Conservation (phyloP, 1,284 basidiomycete species). For the Golubevia sp. region DNA sequence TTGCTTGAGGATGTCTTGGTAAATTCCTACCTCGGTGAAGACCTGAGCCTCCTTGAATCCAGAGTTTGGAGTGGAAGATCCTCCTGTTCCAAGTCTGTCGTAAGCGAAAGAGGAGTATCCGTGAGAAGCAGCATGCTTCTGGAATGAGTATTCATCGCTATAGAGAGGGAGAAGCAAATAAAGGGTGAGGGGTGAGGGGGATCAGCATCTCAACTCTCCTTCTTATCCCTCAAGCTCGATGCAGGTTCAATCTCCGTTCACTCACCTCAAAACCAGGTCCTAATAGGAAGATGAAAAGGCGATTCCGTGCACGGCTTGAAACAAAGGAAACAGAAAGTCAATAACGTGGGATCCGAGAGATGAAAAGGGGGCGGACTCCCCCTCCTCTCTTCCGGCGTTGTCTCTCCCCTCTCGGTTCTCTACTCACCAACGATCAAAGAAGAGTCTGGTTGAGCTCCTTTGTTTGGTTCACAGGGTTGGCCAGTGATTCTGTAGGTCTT, state of each 20-base stretch:
- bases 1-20: conserved; percentile 14
- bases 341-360: too few relatives aligned
- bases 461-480: conserved; percentile 22
- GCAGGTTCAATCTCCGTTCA: too few relatives aligned
- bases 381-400: too few relatives aligned
- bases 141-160: conserved; percentile 19
- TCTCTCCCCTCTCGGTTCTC: too few relatives aligned
- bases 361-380: too few relatives aligned
- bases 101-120: conserved; percentile 28
- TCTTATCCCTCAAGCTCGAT: too few relatives aligned
- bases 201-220: too few relatives aligned
- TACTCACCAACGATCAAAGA: conserved; percentile 22
- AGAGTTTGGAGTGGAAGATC: conserved; percentile 13
- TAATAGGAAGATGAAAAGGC: conserved; percentile 32
- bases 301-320: conserved; percentile 34
- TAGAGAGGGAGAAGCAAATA: neutral
- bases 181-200: too few relatives aligned
- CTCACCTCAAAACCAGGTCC: conserved; percentile 12
- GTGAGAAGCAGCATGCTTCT: conserved; percentile 28
- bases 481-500: conserved; percentile 20
- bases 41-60: conserved; percentile 26
- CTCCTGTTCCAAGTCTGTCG: conserved; percentile 29
- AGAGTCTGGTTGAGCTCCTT: conserved; percentile 7
- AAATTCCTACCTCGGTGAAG: conserved; percentile 31
- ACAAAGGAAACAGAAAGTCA: too few relatives aligned